Percentiles rank a stretch among this genome's conserved stretches.
These are phyloP conservation scores for Cyclotella atomus DNA, from an alignment of 108 stramenopile genomes.

Conservation along the genomic window DNA sequence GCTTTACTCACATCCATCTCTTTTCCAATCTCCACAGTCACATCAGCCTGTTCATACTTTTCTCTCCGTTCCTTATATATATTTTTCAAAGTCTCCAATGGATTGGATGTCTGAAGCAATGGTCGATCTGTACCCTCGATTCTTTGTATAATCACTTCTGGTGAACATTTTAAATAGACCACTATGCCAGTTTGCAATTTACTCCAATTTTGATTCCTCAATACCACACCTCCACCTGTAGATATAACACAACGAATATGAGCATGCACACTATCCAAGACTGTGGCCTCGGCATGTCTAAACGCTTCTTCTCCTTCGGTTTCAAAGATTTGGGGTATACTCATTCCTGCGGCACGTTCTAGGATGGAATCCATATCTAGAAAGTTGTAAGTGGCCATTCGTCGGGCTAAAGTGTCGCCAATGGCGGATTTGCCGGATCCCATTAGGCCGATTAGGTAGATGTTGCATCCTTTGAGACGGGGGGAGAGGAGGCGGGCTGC, in stretches of 20 bases:
- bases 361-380: conserved; percentile 91
- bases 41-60: conserved; percentile 86
- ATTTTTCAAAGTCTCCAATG: conserved; percentile 62
- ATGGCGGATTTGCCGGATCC: conserved; percentile 90
- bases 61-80: conserved; percentile 64
- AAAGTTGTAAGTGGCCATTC: conserved; percentile 93
- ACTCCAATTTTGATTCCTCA: conserved; percentile 81
- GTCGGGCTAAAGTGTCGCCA: conserved; percentile 73
- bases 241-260: conserved; percentile 79
- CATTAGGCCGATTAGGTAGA: conserved; percentile 98
- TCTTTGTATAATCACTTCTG: conserved; percentile 79
- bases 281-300: conserved; percentile 83
- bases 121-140: conserved; percentile 83
- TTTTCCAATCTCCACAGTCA: conserved; percentile 63
- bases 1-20: conserved; percentile 59
- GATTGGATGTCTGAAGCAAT: conserved; percentile 80
- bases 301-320: conserved; percentile 90
- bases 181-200: conserved; percentile 94
- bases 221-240: conserved; percentile 42
- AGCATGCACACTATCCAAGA: conserved; percentile 84
- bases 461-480: conserved; percentile 78
- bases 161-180: conserved; percentile 85
- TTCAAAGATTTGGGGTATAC: conserved; percentile 86
- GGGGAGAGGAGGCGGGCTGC: conserved; percentile 80
- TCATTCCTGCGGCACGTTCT: conserved; percentile 74